Conservation (phyloP, 1,284 basidiomycete genomes). For the Ceratobasidium sp. region DNA sequence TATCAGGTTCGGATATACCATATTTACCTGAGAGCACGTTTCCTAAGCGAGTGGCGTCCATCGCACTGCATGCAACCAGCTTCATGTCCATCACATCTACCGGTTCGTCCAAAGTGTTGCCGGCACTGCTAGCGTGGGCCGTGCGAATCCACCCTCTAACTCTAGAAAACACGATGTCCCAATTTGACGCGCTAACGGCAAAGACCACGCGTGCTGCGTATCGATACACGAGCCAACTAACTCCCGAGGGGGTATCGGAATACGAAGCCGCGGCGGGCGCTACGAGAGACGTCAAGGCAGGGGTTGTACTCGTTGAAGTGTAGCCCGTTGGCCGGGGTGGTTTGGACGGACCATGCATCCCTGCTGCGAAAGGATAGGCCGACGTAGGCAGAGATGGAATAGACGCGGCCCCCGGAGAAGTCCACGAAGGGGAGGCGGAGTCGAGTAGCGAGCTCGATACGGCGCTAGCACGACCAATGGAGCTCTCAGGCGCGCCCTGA, state of each 20-base stretch:
- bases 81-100: constrained; percentile 80
- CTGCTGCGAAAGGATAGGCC: constrained; percentile 16
- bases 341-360: constrained; percentile 28
- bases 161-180: constrained; percentile 82
- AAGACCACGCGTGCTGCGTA: constrained; percentile 81
- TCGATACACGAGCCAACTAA: constrained; percentile 56
- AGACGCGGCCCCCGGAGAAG: constrained; percentile 21
- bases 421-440: background rate
- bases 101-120: constrained; percentile 61
- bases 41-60: constrained; percentile 74
- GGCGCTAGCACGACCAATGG: constrained; percentile 23
- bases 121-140: constrained; percentile 55
- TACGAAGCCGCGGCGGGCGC: constrained; percentile 45
- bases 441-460: constrained; percentile 37
- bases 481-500: constrained; percentile 52
- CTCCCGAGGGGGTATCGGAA: constrained; percentile 50
- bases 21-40: constrained; percentile 74
- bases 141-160: constrained; percentile 81
- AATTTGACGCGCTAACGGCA: constrained; percentile 91
- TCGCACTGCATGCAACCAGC: constrained; percentile 77
- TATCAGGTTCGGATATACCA: constrained; percentile 44
- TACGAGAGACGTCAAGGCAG: constrained; percentile 41
- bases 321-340: constrained; percentile 10
- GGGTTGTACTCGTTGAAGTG: constrained; percentile 1
- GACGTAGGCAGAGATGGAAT: constrained; percentile 67